These are phyloP conservation scores for Oryza australiensis DNA, from an alignment of 176 grass and related monocot species.

Conservation along the genomic window DNA sequence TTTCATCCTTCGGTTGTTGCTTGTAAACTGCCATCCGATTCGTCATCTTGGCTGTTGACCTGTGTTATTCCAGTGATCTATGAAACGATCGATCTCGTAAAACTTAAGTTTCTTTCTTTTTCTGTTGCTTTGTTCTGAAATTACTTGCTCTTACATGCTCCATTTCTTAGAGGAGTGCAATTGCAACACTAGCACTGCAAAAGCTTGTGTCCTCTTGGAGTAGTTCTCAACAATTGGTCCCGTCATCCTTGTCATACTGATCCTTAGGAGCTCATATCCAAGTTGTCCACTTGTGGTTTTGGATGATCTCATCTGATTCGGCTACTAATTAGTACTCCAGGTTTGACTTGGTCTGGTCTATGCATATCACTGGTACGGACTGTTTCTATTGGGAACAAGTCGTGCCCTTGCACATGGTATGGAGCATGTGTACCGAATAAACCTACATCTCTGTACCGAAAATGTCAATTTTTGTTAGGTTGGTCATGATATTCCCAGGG, in stretches of 20 bases:
- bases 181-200: neutral
- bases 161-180: conserved; percentile 18
- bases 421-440: conserved; percentile 24
- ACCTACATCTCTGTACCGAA: conserved; percentile 13
- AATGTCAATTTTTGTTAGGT: conserved; percentile 24
- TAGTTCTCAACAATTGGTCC: neutral
- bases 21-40: neutral
- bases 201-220: neutral
- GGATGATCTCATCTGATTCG: neutral
- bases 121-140: neutral
- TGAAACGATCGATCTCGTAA: neutral
- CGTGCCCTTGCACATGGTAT: conserved; percentile 8
- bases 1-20: neutral
- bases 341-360: conserved; percentile 39
- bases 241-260: conserved; percentile 5
- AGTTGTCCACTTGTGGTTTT: conserved; percentile 21
- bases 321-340: neutral
- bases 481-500: neutral
- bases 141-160: neutral
- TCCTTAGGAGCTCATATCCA: conserved; percentile 24
- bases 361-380: neutral
- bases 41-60: neutral
- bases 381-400: conserved; percentile 15
- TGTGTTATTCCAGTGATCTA: neutral
- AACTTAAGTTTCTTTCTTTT: neutral